Evolutionary conservation across 2,329 filamentous ascomycete species (phyloP).

Genomic region (Dactylonectria estremocensis): DNA sequence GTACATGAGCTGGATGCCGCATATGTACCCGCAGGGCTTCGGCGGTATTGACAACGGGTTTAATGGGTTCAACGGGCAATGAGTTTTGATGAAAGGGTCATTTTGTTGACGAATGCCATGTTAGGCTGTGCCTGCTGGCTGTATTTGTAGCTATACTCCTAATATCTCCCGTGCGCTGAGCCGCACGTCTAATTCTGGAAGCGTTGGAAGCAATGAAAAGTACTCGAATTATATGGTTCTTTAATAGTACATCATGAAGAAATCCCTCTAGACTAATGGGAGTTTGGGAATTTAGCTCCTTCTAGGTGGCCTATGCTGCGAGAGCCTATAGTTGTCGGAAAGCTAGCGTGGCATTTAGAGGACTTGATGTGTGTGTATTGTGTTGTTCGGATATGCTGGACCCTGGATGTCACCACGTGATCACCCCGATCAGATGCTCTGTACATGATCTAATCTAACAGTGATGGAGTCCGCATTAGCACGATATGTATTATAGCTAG

Average conservation of each 20-base stretch:
- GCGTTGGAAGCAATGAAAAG: background rate
- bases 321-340: too few species aligned
- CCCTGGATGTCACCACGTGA: too few species aligned
- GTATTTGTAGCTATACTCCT: conserved; percentile 38
- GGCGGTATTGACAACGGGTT: conserved; percentile 42
- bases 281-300: too few species aligned
- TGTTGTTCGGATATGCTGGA: too few species aligned
- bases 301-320: too few species aligned
- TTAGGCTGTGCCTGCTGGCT: conserved; percentile 35
- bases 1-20: conserved; percentile 42
- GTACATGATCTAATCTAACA: too few species aligned
- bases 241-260: background rate
- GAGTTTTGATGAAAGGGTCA: conserved; percentile 27
- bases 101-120: background rate
- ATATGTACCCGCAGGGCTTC: conserved; percentile 48
- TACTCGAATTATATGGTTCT: background rate
- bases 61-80: conserved; percentile 46
- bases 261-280: too few species aligned
- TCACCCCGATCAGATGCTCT: too few species aligned
- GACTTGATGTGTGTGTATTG: too few species aligned
- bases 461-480: too few species aligned
- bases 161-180: conserved; percentile 29
- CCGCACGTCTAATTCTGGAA: conserved; percentile 17
- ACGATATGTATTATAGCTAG: too few species aligned
- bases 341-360: too few species aligned